A percentile compares a stretch with the other conserved stretches of the same genome.
Evolutionary conservation across 2,329 filamentous ascomycete species (phyloP).

Genomic region (Colletotrichum tanaceti): DNA sequence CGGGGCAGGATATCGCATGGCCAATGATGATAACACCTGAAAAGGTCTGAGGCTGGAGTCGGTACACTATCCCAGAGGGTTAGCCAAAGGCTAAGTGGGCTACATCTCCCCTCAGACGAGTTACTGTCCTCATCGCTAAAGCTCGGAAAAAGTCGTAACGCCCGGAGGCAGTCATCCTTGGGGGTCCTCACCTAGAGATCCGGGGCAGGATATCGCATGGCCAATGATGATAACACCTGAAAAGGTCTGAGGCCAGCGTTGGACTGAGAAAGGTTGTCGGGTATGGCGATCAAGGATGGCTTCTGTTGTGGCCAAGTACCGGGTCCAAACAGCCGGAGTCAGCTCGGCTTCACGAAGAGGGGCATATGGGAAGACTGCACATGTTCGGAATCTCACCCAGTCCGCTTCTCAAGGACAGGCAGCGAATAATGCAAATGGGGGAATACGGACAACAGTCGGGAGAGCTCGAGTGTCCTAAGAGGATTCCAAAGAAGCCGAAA

Average conservation of each 20-base stretch:
- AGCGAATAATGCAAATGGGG: background rate
- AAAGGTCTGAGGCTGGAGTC: background rate
- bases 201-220: background rate
- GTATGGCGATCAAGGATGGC: too few species aligned
- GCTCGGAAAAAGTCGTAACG: conserved; percentile 18
- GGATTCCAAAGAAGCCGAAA: conserved; percentile 11
- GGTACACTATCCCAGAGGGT: conserved; percentile 4
- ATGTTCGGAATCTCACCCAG: background rate
- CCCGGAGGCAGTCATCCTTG: conserved; percentile 1
- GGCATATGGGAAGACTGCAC: conserved; percentile 6
- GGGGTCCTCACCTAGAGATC: conserved; percentile 11
- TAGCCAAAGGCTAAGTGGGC: conserved; percentile 20
- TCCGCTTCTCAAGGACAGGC: background rate
- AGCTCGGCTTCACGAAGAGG: background rate
- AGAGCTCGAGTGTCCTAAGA: background rate
- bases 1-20: background rate
- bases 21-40: background rate
- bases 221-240: conserved; percentile 11
- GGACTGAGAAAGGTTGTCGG: background rate
- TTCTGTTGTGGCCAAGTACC: background rate
- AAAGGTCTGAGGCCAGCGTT: conserved; percentile 5
- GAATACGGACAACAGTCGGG: background rate
- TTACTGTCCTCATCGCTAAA: background rate
- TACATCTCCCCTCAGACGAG: conserved; percentile 17
- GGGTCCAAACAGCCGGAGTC: background rate